Percentiles rank a stretch among this genome's conserved stretches.
phyloP scores from a whole-genome alignment of 2,329 filamentous ascomycete species.

The Fusarium siculi region DNA sequence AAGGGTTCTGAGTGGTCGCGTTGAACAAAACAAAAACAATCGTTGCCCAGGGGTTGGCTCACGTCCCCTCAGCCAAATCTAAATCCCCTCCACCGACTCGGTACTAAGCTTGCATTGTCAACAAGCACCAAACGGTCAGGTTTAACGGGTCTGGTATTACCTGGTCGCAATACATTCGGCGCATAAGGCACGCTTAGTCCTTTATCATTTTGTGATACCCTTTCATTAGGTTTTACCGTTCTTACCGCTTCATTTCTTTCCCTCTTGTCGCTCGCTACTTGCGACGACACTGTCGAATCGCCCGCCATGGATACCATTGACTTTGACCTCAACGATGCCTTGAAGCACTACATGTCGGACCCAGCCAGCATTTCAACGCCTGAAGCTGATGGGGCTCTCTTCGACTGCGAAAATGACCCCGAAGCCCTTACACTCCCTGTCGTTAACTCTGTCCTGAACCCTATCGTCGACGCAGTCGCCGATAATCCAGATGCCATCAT shows the following conservation, averaged over 20 bases:
- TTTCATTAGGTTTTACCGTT: slow-evolving; percentile 15
- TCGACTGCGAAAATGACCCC: slow-evolving; percentile 93
- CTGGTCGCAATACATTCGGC: slow-evolving; percentile 7
- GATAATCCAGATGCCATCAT: slow-evolving; percentile 91
- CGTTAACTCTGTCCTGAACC: slow-evolving; percentile 87
- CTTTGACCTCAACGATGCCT: slow-evolving; percentile 96
- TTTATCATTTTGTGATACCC: slow-evolving; percentile 25
- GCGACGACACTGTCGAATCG: slow-evolving; percentile 35
- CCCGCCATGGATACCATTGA: slow-evolving; percentile 76
- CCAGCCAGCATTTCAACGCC: slow-evolving; percentile 83
- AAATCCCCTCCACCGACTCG: slow-evolving; percentile 30
- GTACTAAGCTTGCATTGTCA: slow-evolving; percentile 14
- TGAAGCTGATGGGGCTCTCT: slow-evolving; percentile 83
- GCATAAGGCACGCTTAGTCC: not conserved
- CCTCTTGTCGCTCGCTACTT: slow-evolving; percentile 20
- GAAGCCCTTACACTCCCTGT: slow-evolving; percentile 80
- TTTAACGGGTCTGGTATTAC: slow-evolving; percentile 25
- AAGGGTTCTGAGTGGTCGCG: slow-evolving; percentile 38
- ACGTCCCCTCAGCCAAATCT: slow-evolving; percentile 24
- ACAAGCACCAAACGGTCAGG: slow-evolving; percentile 30
- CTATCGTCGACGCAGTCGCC: slow-evolving; percentile 90
- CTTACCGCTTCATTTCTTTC: slow-evolving; percentile 18
- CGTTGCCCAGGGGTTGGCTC: slow-evolving; percentile 39
- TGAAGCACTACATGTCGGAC: slow-evolving; percentile 97
- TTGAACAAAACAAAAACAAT: slow-evolving; percentile 51